A percentile compares a stretch with the other conserved stretches of the same genome.
These are phyloP conservation scores for Apiospora malaysiana DNA, from an alignment of 2,329 filamentous ascomycete genomes.

Conservation along the genomic window DNA sequence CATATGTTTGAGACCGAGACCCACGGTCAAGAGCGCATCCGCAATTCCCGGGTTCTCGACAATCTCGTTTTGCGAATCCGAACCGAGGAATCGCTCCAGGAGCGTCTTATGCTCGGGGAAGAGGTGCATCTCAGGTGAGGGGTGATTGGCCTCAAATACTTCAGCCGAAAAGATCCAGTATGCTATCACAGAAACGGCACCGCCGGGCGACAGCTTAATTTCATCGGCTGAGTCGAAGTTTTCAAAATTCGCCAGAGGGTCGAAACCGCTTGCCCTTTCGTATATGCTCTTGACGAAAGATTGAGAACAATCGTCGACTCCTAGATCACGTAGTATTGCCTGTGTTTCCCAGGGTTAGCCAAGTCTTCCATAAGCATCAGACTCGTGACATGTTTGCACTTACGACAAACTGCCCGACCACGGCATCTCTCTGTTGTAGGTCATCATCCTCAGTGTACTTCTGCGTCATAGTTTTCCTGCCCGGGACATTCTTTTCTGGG, in stretches of 20 bases:
- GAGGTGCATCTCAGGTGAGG: constrained; percentile 58
- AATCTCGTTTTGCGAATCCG: constrained; percentile 56
- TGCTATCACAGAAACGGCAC: constrained; percentile 63
- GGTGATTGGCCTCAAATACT: constrained; percentile 63
- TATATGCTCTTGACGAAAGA: constrained; percentile 53
- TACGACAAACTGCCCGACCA: constrained; percentile 76
- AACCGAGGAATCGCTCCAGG: constrained; percentile 58
- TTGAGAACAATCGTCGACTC: constrained; percentile 53
- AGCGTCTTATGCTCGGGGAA: constrained; percentile 66
- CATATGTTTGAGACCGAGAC: constrained; percentile 62
- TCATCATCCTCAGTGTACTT: constrained; percentile 68
- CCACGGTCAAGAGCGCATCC: constrained; percentile 65
- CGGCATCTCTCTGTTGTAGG: constrained; percentile 65
- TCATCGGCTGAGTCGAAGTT: constrained; percentile 53
- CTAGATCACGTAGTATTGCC: constrained; percentile 69
- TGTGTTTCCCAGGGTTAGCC: constrained; percentile 34
- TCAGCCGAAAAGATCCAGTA: constrained; percentile 69
- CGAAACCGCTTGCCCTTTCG: constrained; percentile 46
- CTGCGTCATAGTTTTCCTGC: constrained; percentile 65
- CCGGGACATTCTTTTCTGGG: constrained; percentile 67
- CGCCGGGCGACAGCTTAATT: constrained; percentile 64
- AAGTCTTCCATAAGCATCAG: constrained; percentile 27
- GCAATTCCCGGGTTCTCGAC: constrained; percentile 58
- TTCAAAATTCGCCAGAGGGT: constrained; percentile 56
- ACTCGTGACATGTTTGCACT: constrained; percentile 36